Evolutionary conservation across 139 green algal genomes (phyloP).

Genomic region (Ettlia oleoabundans): DNA sequence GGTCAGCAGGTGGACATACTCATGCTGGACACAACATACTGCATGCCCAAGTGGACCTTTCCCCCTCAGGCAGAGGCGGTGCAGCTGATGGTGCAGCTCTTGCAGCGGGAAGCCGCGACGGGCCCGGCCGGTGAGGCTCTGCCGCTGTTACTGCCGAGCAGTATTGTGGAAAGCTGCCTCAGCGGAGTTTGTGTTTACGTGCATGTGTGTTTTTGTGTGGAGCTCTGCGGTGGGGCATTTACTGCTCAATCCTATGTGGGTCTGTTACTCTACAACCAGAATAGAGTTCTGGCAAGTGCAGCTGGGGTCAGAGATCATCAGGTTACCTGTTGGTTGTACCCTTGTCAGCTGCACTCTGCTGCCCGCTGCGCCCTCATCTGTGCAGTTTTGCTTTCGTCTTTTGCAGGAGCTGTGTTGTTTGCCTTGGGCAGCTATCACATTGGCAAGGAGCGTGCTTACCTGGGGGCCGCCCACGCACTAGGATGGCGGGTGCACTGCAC

Average conservation of each 20-base stretch:
- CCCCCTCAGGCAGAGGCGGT: conserved; percentile 58
- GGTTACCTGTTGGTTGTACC: no score
- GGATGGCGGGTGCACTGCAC: conserved; percentile 56
- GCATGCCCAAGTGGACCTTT: conserved; percentile 59
- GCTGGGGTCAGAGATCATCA: no score
- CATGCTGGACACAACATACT: conserved; percentile 87
- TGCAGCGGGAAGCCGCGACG: conserved; percentile 39
- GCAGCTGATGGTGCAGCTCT: conserved; percentile 36
- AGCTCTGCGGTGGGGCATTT: no score
- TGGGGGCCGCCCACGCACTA: conserved; percentile 65
- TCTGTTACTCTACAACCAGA: no score
- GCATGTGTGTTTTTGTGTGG: no score
- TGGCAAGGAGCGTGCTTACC: conserved; percentile 79
- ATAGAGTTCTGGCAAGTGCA: no score
- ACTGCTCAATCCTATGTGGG: neutral
- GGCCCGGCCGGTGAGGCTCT: conserved; percentile 34
- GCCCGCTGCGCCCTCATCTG: neutral
- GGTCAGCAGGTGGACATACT: conserved; percentile 58
- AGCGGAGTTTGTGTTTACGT: no score
- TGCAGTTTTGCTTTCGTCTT: neutral
- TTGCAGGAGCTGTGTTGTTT: conserved; percentile 48
- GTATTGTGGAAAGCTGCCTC: no score
- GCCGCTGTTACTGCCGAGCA: no score
- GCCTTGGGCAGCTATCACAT: conserved; percentile 77
- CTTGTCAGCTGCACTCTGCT: no score